Evolutionary conservation across 1,284 basidiomycete genomes (phyloP).

Genomic region (Ceratobasidium sp.): DNA sequence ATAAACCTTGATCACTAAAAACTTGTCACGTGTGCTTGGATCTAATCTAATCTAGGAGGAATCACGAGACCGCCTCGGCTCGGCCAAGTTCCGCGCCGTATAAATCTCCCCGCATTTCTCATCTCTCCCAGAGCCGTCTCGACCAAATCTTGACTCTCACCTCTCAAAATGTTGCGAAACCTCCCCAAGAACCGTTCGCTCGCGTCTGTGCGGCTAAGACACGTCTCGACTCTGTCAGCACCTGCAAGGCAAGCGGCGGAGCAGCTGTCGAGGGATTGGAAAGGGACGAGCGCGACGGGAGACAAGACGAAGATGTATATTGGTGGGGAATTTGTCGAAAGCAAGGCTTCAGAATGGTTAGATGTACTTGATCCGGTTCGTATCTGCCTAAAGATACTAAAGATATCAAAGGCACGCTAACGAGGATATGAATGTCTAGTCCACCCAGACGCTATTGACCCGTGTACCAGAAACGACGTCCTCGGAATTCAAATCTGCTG

Average conservation of each 20-base stretch:
- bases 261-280: constrained; percentile 79
- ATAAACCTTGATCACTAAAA: not conserved
- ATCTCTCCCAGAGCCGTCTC: not conserved
- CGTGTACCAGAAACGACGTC: constrained; percentile 90
- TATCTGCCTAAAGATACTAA: constrained; percentile 43
- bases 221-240: constrained; percentile 62
- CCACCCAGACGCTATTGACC: constrained; percentile 90
- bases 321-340: constrained; percentile 88
- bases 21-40: not conserved
- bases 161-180: constrained; percentile 20
- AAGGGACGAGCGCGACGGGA: constrained; percentile 86
- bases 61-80: constrained; percentile 37
- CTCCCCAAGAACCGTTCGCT: constrained; percentile 34
- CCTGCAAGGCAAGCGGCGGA: constrained; percentile 72
- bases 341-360: constrained; percentile 81
- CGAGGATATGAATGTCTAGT: constrained; percentile 56
- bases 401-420: constrained; percentile 29
- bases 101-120: constrained; percentile 33
- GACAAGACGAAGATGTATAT: constrained; percentile 91
- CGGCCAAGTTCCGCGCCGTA: constrained; percentile 40
- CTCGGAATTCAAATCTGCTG: constrained; percentile 88
- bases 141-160: not conserved
- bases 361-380: constrained; percentile 89
- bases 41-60: constrained; percentile 17
- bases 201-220: not conserved